These are phyloP conservation scores for Termitomyces sp. DNA, from an alignment of 1,284 basidiomycete species.

Conservation along the genomic window DNA sequence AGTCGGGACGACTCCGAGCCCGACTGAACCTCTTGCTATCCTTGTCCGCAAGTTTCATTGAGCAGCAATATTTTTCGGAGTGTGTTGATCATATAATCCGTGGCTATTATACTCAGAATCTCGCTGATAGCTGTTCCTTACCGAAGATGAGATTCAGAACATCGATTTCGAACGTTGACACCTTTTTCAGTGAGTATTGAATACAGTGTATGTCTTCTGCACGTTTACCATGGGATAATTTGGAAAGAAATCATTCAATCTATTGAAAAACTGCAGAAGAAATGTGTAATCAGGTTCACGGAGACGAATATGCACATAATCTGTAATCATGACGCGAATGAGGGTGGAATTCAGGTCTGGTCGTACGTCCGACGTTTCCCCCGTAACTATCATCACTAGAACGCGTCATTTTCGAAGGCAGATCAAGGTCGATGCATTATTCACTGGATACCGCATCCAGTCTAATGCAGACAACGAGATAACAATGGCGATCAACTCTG, in stretches of 20 bases:
- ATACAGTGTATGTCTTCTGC: neutral
- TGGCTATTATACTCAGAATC: neutral
- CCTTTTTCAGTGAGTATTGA: conserved; percentile 50
- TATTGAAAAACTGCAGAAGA: conserved; percentile 79
- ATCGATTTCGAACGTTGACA: conserved; percentile 52
- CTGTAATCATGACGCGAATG: conserved; percentile 73
- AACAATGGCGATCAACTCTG: conserved; percentile 65
- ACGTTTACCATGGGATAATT: neutral
- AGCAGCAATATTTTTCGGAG: neutral
- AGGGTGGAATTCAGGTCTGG: conserved; percentile 89
- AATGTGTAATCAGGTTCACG: conserved; percentile 77
- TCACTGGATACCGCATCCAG: conserved; percentile 80
- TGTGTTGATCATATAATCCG: neutral
- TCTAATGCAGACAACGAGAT: conserved; percentile 85
- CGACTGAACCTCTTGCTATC: no score
- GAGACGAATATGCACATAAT: conserved; percentile 79
- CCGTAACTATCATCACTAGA: neutral
- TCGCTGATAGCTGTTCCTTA: neutral
- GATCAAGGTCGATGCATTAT: conserved; percentile 68
- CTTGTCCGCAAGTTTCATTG: neutral
- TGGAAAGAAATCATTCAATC: conserved; percentile 60
- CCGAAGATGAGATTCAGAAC: conserved; percentile 61
- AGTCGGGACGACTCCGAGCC: no score
- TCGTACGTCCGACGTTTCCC: conserved; percentile 54
- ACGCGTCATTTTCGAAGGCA: conserved; percentile 33